Evolutionary conservation across 495 filamentous ascomycete species (phyloP).

Genomic region (Neurospora sp.): DNA sequence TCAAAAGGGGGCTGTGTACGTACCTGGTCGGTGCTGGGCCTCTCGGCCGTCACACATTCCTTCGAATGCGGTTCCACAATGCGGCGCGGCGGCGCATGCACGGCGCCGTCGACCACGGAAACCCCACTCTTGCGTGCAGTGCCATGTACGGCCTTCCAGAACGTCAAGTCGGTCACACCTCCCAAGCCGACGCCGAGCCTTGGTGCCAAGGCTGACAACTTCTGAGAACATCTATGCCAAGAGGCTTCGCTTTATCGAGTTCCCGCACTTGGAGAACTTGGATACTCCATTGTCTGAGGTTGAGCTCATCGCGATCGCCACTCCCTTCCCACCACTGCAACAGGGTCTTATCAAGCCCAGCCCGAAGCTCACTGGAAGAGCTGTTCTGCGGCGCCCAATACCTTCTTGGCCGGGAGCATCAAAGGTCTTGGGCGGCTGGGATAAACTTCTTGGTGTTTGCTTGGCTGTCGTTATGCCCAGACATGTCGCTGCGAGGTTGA

Average conservation of each 20-base stretch:
- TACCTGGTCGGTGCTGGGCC: neutral
- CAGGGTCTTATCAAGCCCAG: neutral
- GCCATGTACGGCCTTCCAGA: neutral
- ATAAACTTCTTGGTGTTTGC: conserved; percentile 21
- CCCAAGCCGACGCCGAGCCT: neutral
- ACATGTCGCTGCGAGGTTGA: neutral
- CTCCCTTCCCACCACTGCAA: neutral
- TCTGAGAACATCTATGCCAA: neutral
- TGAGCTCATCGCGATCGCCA: neutral
- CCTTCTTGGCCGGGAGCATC: neutral
- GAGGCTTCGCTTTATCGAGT: neutral
- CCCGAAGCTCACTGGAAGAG: neutral
- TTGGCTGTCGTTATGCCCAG: conserved; percentile 12
- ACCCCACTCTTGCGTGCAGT: neutral
- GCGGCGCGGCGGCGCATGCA: neutral
- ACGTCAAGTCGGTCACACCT: neutral
- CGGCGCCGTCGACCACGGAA: neutral
- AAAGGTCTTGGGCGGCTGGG: conserved; percentile 9
- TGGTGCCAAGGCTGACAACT: neutral
- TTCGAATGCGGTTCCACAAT: neutral
- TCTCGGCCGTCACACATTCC: neutral
- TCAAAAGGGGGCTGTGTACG: neutral
- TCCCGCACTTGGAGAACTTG: neutral
- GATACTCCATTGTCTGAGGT: neutral
- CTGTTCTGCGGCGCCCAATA: neutral